Evolutionary conservation across 345 rosid species (phyloP).

Genomic region (Xanthoceras sorbifolium): DNA sequence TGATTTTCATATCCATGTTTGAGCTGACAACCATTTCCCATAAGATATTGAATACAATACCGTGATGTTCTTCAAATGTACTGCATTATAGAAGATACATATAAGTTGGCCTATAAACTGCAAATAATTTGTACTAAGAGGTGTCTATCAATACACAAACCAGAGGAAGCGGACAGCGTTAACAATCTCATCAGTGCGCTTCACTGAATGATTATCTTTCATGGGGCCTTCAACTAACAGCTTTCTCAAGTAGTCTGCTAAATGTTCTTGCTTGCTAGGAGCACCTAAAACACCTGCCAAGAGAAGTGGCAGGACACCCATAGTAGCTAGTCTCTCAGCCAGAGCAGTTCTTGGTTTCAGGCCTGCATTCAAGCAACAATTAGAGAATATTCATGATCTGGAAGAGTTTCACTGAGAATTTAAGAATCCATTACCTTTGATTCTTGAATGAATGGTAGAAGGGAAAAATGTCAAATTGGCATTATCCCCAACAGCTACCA

Average conservation of each 20-base stretch:
- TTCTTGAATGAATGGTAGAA: constrained; percentile 52
- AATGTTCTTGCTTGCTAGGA: constrained; percentile 65
- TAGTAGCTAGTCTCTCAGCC: constrained; percentile 69
- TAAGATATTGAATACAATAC: constrained; percentile 72
- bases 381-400: constrained; percentile 12
- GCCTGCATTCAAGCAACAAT: constrained; percentile 52
- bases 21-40: constrained; percentile 99
- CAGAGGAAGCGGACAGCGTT: constrained; percentile 94
- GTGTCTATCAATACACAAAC: constrained; percentile 41
- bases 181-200: constrained; percentile 54
- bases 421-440: constrained; percentile 54
- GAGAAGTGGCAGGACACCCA: constrained; percentile 85
- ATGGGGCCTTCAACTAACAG: constrained; percentile 59
- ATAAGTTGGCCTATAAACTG: constrained; percentile 25
- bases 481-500: constrained; percentile 82
- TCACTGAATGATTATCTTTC: constrained; percentile 59
- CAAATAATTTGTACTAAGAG: constrained; percentile 8
- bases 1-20: constrained; percentile 70
- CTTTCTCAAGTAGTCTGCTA: constrained; percentile 74
- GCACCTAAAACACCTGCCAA: constrained; percentile 94
- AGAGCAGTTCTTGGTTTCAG: constrained; percentile 81
- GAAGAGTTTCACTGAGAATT: constrained; percentile 17
- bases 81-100: constrained; percentile 49
- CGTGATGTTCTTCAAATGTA: constrained; percentile 78
- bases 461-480: constrained; percentile 76